Evolutionary conservation across 345 rosid species (phyloP).

Genomic region (Gossypium herbaceum): DNA sequence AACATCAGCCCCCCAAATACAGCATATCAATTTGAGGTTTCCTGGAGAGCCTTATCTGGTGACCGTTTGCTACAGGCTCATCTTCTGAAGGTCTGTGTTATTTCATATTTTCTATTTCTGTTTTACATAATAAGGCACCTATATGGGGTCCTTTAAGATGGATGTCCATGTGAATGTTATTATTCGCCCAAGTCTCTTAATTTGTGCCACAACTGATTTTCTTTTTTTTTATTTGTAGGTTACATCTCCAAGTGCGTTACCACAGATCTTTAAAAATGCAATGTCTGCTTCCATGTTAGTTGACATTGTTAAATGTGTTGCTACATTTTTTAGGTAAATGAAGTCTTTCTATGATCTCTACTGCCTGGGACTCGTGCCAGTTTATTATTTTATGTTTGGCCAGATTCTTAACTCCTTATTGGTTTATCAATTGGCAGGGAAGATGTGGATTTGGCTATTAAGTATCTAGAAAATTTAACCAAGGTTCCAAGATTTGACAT

Average conservation of each 20-base stretch:
- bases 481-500: constrained; percentile 88
- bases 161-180: background rate
- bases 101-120: background rate
- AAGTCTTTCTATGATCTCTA: background rate
- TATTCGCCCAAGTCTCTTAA: constrained; percentile 1
- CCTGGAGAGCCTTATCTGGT: constrained; percentile 74
- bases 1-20: constrained; percentile 63
- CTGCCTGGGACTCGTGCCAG: background rate
- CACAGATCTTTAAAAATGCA: constrained; percentile 72
- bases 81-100: constrained; percentile 62
- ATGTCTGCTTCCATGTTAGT: constrained; percentile 62
- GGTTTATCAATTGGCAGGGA: constrained; percentile 44
- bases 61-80: constrained; percentile 49
- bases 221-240: constrained; percentile 32
- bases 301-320: constrained; percentile 68
- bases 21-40: constrained; percentile 81
- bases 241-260: constrained; percentile 65
- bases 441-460: constrained; percentile 65
- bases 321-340: constrained; percentile 65
- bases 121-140: background rate
- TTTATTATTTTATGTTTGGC: background rate
- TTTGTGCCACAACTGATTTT: background rate
- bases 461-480: constrained; percentile 62
- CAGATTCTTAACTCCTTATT: background rate
- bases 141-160: background rate